Conservation (phyloP, 2,329 filamentous ascomycete species). For the Alternaria viburni region DNA sequence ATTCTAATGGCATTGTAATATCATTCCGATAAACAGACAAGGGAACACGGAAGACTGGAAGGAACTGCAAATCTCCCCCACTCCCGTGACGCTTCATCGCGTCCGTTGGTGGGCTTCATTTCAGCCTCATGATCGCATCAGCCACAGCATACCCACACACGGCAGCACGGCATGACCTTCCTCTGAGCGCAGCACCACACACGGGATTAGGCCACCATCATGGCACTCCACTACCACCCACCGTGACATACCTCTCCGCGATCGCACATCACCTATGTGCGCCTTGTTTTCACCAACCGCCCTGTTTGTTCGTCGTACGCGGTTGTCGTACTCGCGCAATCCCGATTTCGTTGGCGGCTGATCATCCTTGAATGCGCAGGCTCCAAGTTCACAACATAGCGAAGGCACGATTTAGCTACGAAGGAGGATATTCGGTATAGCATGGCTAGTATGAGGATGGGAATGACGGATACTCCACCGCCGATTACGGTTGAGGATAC, state of each 20-base stretch:
- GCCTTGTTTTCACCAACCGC: not conserved
- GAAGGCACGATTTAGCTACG: no score
- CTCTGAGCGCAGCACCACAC: not conserved
- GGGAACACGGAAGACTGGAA: no score
- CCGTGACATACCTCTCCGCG: not conserved
- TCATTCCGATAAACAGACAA: no score
- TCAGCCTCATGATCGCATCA: constrained; percentile 17
- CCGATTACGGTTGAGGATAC: constrained; percentile 47
- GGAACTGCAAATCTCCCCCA: not conserved
- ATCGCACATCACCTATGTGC: not conserved
- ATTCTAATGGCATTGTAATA: no score
- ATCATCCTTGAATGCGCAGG: constrained; percentile 1
- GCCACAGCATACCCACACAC: constrained; percentile 6
- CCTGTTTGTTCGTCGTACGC: constrained; percentile 1
- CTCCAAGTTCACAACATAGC: not conserved
- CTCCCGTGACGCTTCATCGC: not conserved
- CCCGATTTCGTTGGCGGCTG: not conserved
- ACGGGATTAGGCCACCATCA: constrained; percentile 6
- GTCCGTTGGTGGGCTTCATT: not conserved
- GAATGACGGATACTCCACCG: constrained; percentile 31
- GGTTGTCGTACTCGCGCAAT: not conserved
- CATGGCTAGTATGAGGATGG: constrained; percentile 8
- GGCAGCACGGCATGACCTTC: not conserved
- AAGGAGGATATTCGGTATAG: not conserved
- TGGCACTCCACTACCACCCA: not conserved